Base-by-base conservation (phyloP, 345 rosid species). In the Lepidium aucheri region DNA sequence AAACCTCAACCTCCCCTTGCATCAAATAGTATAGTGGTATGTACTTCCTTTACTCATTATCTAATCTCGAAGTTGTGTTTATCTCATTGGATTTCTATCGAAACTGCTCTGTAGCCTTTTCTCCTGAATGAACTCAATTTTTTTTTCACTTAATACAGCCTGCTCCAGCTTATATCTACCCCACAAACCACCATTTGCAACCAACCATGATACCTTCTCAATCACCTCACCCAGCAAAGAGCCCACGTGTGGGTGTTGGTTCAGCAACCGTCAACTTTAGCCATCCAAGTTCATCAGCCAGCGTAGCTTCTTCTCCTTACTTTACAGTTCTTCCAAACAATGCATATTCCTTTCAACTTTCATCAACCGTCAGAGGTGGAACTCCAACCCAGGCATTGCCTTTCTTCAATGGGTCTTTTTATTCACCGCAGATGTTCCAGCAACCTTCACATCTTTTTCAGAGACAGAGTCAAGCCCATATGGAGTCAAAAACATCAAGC, bases 351-450 rank as follows among this genome's bases (percentile, higher is more conserved):
- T 78, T 67, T 57, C 73, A 79, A 43, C 59, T 74, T 32, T 72
- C 81, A 53, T 59, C 86, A 18, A 54, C 73, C 16, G 44, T 65
- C 51, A 81, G 81, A 60, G 83, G 73, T 41, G 82, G 77, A 60
- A 32, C 67, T 63, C 72, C 77, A 44, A 6, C 72, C 53, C 87
- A 83, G 36, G 55, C 69, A n/a, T 5, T 80, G 76, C 83, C 90
- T 43, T 74, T 70, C 68, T 74, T 60, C 70, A 81, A 60, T 60
- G 87, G 81, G 45, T 75, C 88, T 18, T 78, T 70, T 69, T 78
- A 80, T 74, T 47, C 88, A 50, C 73, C 86, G 46, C 84, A 81
- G 55, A 65, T 83, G 66, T 74, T 83, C 64, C 86, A 78, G 40
- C 79, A 79, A 47, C 78, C 81, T 69, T 45, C 79, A 44, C 83